Evolutionary conservation across 106 monocot species (phyloP).

Genomic region (Agapanthus africanus): DNA sequence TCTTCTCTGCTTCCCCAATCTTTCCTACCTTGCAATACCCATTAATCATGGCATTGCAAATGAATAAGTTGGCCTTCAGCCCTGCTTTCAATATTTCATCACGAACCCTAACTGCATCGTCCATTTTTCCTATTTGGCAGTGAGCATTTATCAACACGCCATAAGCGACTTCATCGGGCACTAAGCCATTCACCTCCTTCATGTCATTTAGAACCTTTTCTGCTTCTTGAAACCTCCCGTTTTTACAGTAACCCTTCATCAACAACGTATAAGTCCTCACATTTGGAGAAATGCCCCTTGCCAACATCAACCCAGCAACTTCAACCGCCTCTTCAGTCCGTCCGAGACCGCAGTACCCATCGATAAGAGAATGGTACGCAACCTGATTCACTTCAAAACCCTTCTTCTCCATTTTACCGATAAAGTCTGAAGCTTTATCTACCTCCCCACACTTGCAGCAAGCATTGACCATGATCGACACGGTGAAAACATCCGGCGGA

Average conservation of each 20-base stretch:
- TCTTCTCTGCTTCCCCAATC: constrained; percentile 56
- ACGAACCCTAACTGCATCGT: constrained; percentile 54
- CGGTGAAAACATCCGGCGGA: constrained; percentile 64
- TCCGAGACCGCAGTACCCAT: constrained; percentile 61
- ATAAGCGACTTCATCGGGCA: constrained; percentile 55
- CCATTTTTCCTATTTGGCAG: constrained; percentile 53
- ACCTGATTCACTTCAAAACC: constrained; percentile 67
- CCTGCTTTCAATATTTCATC: constrained; percentile 53
- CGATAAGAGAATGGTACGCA: constrained; percentile 59
- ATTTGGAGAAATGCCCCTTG: constrained; percentile 49
- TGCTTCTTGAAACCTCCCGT: constrained; percentile 50
- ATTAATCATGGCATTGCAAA: constrained; percentile 68
- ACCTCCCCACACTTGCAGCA: constrained; percentile 53
- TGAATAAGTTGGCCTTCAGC: constrained; percentile 37
- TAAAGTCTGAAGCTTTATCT: constrained; percentile 34
- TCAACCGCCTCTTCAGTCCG: constrained; percentile 50
- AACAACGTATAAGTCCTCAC: constrained; percentile 57
- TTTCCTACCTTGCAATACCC: constrained; percentile 81
- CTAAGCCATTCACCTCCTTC: constrained; percentile 29
- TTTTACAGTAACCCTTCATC: constrained; percentile 72
- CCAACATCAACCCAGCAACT: constrained; percentile 31
- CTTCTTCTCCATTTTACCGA: constrained; percentile 54
- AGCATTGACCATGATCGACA: constrained; percentile 73
- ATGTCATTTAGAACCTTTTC: constrained; percentile 56
- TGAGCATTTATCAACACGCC: constrained; percentile 62